Evolutionary conservation across 2,329 filamentous ascomycete genomes (phyloP).

Genomic region (Volutella citrinella): DNA sequence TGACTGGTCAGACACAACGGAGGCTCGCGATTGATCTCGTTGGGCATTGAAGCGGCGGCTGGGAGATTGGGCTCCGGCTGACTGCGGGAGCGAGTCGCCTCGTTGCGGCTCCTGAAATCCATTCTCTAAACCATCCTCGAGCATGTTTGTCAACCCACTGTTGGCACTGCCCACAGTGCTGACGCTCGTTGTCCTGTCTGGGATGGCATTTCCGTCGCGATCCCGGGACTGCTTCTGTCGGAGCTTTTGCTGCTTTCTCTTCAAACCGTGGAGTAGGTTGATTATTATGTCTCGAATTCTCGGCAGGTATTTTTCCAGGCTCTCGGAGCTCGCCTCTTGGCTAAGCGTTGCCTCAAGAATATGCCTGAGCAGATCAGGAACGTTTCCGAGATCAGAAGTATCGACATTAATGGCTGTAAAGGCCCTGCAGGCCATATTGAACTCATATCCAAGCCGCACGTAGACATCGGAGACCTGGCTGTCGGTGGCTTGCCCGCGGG

Average conservation of each 20-base stretch:
- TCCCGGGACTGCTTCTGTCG: constrained; percentile 61
- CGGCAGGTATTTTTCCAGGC: constrained; percentile 89
- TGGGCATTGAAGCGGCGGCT: constrained; percentile 44
- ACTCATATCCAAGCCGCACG: constrained; percentile 94
- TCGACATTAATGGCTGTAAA: constrained; percentile 98
- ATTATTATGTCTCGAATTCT: constrained; percentile 98
- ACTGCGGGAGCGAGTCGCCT: constrained; percentile 23
- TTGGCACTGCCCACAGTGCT: constrained; percentile 57
- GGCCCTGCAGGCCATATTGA: constrained; percentile 96
- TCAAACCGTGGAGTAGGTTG: constrained; percentile 90
- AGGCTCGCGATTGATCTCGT: constrained; percentile 50
- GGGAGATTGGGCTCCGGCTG: constrained; percentile 38
- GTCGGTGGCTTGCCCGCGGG: constrained; percentile 85
- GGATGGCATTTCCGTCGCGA: constrained; percentile 42
- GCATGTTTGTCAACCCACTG: constrained; percentile 52
- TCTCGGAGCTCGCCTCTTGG: constrained; percentile 91
- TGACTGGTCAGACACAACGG: constrained; percentile 58
- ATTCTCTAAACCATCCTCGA: constrained; percentile 58
- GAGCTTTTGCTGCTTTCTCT: constrained; percentile 93
- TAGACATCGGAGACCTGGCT: constrained; percentile 97
- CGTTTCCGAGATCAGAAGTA: constrained; percentile 88
- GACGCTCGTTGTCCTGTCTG: constrained; percentile 54
- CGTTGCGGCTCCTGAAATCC: constrained; percentile 44
- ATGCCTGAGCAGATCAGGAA: constrained; percentile 83
- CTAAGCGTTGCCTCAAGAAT: constrained; percentile 96